Evolutionary conservation across 441 rosid species (phyloP).

Genomic region (Lepidium campestre): DNA sequence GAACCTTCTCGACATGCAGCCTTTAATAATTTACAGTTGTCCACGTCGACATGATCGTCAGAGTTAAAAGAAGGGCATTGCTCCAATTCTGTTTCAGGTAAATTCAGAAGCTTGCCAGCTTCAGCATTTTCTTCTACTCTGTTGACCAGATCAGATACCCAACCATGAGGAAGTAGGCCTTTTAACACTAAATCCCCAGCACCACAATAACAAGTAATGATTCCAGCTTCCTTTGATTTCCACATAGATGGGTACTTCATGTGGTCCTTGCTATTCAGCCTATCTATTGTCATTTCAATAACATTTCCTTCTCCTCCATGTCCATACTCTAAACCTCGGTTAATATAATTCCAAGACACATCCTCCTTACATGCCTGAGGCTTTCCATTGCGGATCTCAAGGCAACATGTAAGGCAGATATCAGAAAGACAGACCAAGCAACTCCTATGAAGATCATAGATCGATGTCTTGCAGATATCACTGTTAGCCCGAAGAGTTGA

Average conservation of each 20-base stretch:
- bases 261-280: slow-evolving; percentile 2
- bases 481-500: slow-evolving; percentile 30
- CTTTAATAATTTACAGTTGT: slow-evolving; percentile 34
- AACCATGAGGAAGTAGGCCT: slow-evolving; percentile 38
- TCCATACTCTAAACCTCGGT: slow-evolving; percentile 35
- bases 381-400: slow-evolving; percentile 67
- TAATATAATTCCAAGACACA: slow-evolving; percentile 32
- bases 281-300: neutral
- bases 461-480: slow-evolving; percentile 67
- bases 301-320: slow-evolving; percentile 36
- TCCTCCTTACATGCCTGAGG: slow-evolving; percentile 38
- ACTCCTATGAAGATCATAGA: slow-evolving; percentile 71
- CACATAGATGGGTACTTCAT: slow-evolving; percentile 30
- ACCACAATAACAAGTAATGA: slow-evolving; percentile 67
- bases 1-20: slow-evolving; percentile 62
- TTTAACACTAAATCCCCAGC: slow-evolving; percentile 38
- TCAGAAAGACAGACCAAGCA: slow-evolving; percentile 64
- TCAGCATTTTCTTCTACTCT: slow-evolving; percentile 42
- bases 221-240: slow-evolving; percentile 56
- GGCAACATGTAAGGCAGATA: slow-evolving; percentile 76
- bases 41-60: slow-evolving; percentile 25
- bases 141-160: slow-evolving; percentile 44
- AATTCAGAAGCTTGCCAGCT: slow-evolving; percentile 12
- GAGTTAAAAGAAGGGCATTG: slow-evolving; percentile 44
- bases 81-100: slow-evolving; percentile 14